phyloP scores from a whole-genome alignment of 768 basidiomycete species.

The Nevesoporus exiguus region DNA sequence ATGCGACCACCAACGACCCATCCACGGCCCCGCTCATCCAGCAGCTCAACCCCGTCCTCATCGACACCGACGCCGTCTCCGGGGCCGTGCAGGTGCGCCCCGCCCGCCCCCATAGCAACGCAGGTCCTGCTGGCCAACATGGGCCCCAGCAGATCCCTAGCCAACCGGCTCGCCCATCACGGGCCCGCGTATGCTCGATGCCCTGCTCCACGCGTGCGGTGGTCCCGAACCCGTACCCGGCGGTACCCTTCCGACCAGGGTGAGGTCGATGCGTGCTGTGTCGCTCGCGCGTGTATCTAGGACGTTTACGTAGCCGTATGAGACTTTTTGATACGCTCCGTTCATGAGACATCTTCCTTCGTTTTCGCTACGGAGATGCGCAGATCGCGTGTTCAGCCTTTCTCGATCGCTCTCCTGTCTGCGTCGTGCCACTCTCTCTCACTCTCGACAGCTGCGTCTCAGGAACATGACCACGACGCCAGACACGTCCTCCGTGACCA shows the following conservation, averaged over 20 bases:
- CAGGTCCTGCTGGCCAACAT: not conserved
- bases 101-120: not conserved
- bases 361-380: constrained; percentile 10
- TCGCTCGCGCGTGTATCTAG: too few species aligned
- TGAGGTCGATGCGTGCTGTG: not conserved
- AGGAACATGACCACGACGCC: constrained; percentile 4
- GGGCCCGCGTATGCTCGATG: too few species aligned
- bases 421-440: not conserved
- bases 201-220: not conserved
- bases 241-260: not conserved
- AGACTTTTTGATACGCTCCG: too few species aligned
- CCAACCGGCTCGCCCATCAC: not conserved
- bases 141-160: not conserved
- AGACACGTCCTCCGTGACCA: constrained; percentile 2
- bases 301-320: too few species aligned
- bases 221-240: constrained; percentile 1
- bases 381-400: too few species aligned
- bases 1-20: too few species aligned
- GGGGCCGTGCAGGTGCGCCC: constrained; percentile 2
- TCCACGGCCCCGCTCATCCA: too few species aligned
- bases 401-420: not conserved
- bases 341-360: constrained; percentile 17
- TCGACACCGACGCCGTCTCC: constrained; percentile 1
- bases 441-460: not conserved
- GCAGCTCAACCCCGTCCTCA: constrained; percentile 1